A percentile compares a stretch with the other conserved stretches of the same genome.
Evolutionary conservation across 495 filamentous ascomycete genomes (phyloP).

Genomic region (Lepidopterella palustris): DNA sequence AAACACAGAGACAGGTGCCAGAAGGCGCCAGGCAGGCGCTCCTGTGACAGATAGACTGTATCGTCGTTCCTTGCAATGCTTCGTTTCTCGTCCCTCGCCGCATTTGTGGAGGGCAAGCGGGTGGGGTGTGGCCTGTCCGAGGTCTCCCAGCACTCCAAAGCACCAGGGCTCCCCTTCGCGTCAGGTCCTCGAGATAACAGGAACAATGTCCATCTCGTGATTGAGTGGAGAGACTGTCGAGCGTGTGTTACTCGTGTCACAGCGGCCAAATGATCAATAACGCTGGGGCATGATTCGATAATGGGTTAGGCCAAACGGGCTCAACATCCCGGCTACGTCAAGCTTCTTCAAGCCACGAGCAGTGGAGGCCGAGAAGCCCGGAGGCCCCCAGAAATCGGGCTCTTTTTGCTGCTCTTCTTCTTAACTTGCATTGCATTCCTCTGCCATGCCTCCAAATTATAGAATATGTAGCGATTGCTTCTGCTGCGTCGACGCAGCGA

Average conservation of each 20-base stretch:
- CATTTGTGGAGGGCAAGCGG: no score
- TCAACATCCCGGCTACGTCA: slow-evolving; percentile 1
- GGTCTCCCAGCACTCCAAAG: no score
- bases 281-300: slow-evolving; percentile 5
- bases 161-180: no score
- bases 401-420: neutral
- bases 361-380: neutral
- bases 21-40: no score
- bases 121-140: neutral
- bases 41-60: no score
- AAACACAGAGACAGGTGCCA: no score
- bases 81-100: no score
- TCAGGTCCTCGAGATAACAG: neutral
- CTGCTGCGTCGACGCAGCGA: neutral
- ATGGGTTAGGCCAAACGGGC: slow-evolving; percentile 1
- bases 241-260: slow-evolving; percentile 7
- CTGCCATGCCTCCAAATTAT: neutral
- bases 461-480: no score
- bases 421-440: no score
- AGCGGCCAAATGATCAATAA: neutral
- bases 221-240: neutral
- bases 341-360: neutral
- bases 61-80: no score
- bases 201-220: neutral
- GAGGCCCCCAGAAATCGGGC: slow-evolving; percentile 1